These are phyloP conservation scores for Thuja plicata DNA, from an alignment of 83 land plant genomes.

Conservation along the genomic window DNA sequence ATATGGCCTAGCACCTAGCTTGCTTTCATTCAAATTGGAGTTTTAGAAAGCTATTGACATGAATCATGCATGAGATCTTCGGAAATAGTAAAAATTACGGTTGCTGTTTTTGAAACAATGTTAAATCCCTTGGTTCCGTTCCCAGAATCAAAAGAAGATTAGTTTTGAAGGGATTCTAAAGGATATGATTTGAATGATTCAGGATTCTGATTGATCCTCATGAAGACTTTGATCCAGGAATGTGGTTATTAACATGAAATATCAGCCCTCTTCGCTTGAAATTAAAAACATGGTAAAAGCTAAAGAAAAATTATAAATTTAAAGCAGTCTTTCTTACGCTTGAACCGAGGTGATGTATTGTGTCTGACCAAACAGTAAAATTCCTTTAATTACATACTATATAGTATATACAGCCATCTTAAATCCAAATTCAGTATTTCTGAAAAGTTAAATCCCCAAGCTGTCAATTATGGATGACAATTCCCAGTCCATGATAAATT, in stretches of 20 bases:
- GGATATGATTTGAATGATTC: not conserved
- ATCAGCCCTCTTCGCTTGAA: not conserved
- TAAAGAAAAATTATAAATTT: not conserved
- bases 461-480: not conserved
- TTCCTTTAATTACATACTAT: not conserved
- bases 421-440: not conserved
- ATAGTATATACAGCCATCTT: not conserved
- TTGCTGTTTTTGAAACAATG: not conserved
- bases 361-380: not conserved
- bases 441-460: not conserved
- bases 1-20: not conserved
- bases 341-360: not conserved
- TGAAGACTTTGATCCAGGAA: not conserved
- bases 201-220: not conserved
- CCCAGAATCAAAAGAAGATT: not conserved
- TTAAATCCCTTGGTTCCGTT: not conserved
- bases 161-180: not conserved
- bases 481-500: not conserved
- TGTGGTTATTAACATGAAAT: not conserved
- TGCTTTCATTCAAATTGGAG: not conserved
- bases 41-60: not conserved
- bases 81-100: not conserved
- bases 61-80: not conserved
- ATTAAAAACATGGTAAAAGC: not conserved
- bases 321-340: not conserved